Evolutionary conservation across 768 basidiomycete species (phyloP), one percentile per base, ranked within the genome.

Genomic region (Lyophyllum decastes): DNA sequence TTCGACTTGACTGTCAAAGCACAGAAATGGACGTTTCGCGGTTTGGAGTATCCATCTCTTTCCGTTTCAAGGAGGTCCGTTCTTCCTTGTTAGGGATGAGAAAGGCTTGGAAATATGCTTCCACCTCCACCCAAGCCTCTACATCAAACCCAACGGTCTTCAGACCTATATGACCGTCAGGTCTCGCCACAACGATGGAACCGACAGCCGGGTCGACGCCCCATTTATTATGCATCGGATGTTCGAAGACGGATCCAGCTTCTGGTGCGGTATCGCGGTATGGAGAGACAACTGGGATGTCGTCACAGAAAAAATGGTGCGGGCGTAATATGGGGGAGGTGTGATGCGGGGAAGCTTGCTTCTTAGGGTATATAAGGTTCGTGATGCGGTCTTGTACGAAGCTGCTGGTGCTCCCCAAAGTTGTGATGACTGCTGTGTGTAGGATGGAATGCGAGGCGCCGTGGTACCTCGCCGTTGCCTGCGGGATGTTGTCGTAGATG

Each of bases 161-260:
- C 46, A 59, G 25, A 1, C 58, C 55, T 40, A 59, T 22, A 30
- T 59, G 61, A 5, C 61, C 61, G 34, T 62, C 61, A 5, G 61
- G 61, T 22, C 61, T 52, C 0, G 50, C 58, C 34, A 62, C 61
- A 21, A 62, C 41, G 34, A 62, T 62, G 24, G 61, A 59, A 24
- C 61, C 61, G 4, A 51, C 54, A 1, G 49, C 35, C 1, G 58
- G 51, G 38, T 62, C 58, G 0, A 62, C 58, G 27, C 58, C 61
- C 61, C 55, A 62, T 54, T 62, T 62, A 26, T n/a, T 54, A 19
- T 62, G 61, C 58, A 62, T 52, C 3, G 61, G 61, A 40, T 59
- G 58, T 35, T 62, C 58, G n/a, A 62, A 57, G 26, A 62, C 59
- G 9, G 55, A 44, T 2, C 58, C 61, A 8, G 61, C 61, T 30